phyloP scores from a whole-genome alignment of 345 rosid species.

The Geranium brycei region DNA sequence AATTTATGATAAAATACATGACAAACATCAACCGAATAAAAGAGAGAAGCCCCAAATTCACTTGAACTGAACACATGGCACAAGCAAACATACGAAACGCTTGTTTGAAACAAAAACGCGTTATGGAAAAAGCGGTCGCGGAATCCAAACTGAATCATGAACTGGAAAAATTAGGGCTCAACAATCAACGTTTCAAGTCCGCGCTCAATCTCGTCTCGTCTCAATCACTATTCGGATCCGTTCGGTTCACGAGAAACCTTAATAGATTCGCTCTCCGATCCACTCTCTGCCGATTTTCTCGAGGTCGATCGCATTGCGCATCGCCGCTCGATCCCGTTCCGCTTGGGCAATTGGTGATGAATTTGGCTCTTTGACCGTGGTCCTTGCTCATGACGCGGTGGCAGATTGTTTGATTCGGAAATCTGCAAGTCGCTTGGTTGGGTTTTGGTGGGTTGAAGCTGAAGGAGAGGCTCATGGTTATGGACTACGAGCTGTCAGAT shows the following conservation, averaged over 20 bases:
- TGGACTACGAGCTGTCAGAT: slow-evolving; percentile 30
- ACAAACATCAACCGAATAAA: no score
- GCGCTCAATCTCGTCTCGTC: slow-evolving; percentile 14
- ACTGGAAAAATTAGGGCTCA: slow-evolving; percentile 12
- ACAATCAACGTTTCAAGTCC: slow-evolving; percentile 22
- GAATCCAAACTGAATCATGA: slow-evolving; percentile 10
- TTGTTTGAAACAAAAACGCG: no score
- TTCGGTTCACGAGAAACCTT: background rate
- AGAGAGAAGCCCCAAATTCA: no score
- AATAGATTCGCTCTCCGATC: background rate
- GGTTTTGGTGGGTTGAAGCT: slow-evolving; percentile 3
- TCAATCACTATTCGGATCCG: slow-evolving; percentile 4
- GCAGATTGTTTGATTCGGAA: background rate
- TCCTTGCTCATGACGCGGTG: background rate
- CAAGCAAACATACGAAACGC: no score
- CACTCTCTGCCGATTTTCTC: background rate
- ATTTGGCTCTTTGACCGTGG: background rate
- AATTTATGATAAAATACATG: no score
- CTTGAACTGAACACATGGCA: no score
- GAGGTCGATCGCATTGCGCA: background rate
- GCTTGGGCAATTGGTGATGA: background rate
- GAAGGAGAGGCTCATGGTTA: slow-evolving; percentile 8
- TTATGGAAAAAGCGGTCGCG: background rate
- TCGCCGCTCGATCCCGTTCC: background rate
- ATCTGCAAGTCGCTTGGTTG: background rate